These are phyloP conservation scores for Postia placenta DNA, from an alignment of 768 basidiomycete genomes.

Conservation along the genomic window DNA sequence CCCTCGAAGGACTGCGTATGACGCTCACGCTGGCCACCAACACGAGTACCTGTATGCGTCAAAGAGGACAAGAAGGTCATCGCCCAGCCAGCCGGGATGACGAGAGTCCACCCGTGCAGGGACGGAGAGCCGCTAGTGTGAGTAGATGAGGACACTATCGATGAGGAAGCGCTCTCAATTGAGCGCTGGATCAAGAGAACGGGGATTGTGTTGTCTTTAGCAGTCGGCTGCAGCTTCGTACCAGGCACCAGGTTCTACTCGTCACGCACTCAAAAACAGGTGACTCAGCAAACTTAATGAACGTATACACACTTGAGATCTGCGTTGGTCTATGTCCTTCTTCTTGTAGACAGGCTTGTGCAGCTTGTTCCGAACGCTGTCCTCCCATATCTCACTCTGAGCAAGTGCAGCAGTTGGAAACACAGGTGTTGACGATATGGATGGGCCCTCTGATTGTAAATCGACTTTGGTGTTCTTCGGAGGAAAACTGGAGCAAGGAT, in stretches of 20 bases:
- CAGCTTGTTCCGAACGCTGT: conserved; percentile 41
- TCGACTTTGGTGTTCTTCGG: conserved; percentile 63
- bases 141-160: conserved; percentile 2
- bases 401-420: conserved; percentile 58
- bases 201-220: conserved; percentile 80
- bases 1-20: conserved; percentile 80
- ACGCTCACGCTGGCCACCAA: conserved; percentile 82
- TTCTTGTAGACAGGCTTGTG: conserved; percentile 68
- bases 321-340: conserved; percentile 80
- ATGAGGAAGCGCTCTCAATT: conserved; percentile 33
- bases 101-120: conserved; percentile 82
- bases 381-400: conserved; percentile 71
- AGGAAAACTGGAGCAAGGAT: conserved; percentile 57
- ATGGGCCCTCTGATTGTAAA: conserved; percentile 18
- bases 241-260: conserved; percentile 73
- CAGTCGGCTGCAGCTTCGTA: conserved; percentile 53
- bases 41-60: conserved; percentile 73
- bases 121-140: conserved; percentile 12
- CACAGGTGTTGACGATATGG: conserved; percentile 27
- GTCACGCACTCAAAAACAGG: too few species aligned
- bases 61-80: conserved; percentile 88
- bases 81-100: conserved; percentile 84
- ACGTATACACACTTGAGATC: conserved; percentile 49
- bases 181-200: conserved; percentile 80
- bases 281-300: too few species aligned